Conservation (phyloP, 768 basidiomycete species). For the Lentinula lateritia region DNA sequence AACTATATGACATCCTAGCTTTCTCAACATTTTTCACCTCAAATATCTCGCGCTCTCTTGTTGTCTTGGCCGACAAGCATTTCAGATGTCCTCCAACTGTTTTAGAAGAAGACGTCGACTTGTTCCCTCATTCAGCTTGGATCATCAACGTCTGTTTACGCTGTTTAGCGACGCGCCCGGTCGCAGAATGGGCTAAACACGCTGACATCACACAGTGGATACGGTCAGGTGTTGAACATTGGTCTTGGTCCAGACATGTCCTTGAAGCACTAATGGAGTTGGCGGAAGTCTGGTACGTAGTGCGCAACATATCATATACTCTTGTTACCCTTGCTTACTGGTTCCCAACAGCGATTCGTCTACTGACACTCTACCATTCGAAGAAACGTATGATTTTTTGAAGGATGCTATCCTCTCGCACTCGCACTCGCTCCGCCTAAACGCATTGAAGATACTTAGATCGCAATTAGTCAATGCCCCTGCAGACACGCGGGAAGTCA, state of each 20-base stretch:
- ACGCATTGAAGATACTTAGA: slow-evolving; percentile 57
- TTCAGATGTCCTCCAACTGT: slow-evolving; percentile 25
- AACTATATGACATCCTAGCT: slow-evolving; percentile 50
- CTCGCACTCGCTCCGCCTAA: slow-evolving; percentile 58
- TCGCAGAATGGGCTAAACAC: slow-evolving; percentile 38
- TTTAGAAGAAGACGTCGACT: slow-evolving; percentile 20
- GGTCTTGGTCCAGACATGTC: slow-evolving; percentile 54
- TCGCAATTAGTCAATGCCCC: slow-evolving; percentile 42
- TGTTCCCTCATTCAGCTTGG: slow-evolving; percentile 42
- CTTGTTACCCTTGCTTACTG: not conserved
- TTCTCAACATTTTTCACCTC: slow-evolving; percentile 48
- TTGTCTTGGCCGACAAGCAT: slow-evolving; percentile 37
- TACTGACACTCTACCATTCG: slow-evolving; percentile 28
- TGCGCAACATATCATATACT: not conserved
- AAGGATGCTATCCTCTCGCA: slow-evolving; percentile 63
- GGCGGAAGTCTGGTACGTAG: slow-evolving; percentile 37
- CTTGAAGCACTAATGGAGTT: slow-evolving; percentile 50
- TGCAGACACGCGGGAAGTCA: slow-evolving; percentile 41
- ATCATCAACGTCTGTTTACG: slow-evolving; percentile 57
- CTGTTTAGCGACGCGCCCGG: slow-evolving; percentile 38
- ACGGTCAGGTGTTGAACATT: slow-evolving; percentile 35
- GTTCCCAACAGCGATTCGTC: slow-evolving; percentile 17
- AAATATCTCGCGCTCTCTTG: slow-evolving; percentile 33
- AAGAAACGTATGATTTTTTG: slow-evolving; percentile 48
- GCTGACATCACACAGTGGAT: slow-evolving; percentile 50